Conservation (phyloP, 2,329 filamentous ascomycete species). For the Colletotrichum euphorbiae region DNA sequence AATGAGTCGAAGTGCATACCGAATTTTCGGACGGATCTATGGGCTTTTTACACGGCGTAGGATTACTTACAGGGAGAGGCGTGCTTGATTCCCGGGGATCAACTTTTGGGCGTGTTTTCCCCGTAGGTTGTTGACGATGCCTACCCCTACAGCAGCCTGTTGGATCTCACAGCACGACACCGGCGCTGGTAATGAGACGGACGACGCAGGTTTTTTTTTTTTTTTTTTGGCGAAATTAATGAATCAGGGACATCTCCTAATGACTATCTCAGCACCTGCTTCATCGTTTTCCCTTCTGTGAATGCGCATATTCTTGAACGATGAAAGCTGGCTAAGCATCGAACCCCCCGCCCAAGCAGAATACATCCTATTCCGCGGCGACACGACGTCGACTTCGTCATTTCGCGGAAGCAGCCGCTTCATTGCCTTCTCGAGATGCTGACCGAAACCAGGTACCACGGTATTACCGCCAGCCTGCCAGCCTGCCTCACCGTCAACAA, state of each 20-base stretch:
- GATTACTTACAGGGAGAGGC: background rate
- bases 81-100: background rate
- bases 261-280: background rate
- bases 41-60: background rate
- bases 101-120: background rate
- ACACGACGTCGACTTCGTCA: background rate
- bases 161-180: constrained; percentile 38
- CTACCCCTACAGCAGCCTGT: constrained; percentile 32
- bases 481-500: background rate
- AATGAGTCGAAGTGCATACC: background rate
- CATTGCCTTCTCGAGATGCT: background rate
- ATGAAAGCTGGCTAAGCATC: constrained; percentile 1
- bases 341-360: constrained; percentile 20
- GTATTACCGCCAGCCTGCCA: constrained; percentile 22
- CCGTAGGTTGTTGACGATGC: constrained; percentile 25
- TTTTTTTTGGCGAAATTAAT: background rate
- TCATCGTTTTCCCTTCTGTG: no score
- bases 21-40: background rate
- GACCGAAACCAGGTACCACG: background rate
- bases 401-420: background rate
- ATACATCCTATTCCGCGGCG: background rate
- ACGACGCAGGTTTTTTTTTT: background rate
- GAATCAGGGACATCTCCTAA: constrained; percentile 16
- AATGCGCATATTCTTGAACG: no score
- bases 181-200: constrained; percentile 34